A percentile compares a stretch with the other conserved stretches of the same genome.
Conservation (phyloP, 2,329 filamentous ascomycete genomes). For the Arthrobotrys musiformis region DNA sequence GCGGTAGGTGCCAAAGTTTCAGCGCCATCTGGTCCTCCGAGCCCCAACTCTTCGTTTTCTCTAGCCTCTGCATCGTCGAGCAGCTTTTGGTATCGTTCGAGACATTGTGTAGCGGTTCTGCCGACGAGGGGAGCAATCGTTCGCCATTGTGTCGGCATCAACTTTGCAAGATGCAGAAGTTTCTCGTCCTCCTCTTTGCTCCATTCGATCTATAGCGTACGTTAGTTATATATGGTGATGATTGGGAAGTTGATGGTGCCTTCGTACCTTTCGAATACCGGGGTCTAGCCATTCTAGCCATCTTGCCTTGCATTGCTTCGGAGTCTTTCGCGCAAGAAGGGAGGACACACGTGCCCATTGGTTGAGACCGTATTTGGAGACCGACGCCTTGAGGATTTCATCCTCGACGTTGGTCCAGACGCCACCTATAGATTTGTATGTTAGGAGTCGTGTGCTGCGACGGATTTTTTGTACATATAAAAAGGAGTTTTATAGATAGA, state of each 20-base stretch:
- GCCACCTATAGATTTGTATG: constrained; percentile 66
- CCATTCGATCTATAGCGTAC: constrained; percentile 79
- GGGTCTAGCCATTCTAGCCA: constrained; percentile 99
- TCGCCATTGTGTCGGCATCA: constrained; percentile 99
- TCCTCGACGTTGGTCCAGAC: constrained; percentile 85
- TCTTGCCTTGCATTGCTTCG: constrained; percentile 98
- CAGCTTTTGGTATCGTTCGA: constrained; percentile 95
- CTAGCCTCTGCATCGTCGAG: constrained; percentile 93
- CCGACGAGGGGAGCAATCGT: constrained; percentile 97
- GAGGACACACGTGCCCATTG: constrained; percentile 99
- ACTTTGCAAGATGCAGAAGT: constrained; percentile 91
- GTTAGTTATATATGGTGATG: background rate
- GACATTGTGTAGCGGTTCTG: constrained; percentile 93
- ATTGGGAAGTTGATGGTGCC: background rate
- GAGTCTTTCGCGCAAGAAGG: constrained; percentile 93
- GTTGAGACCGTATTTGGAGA: constrained; percentile 93
- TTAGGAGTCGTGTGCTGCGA: constrained; percentile 2
- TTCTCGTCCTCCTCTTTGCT: constrained; percentile 99
- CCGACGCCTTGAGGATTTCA: constrained; percentile 95
- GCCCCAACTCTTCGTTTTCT: constrained; percentile 81
- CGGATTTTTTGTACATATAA: background rate
- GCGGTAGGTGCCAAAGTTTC: constrained; percentile 89
- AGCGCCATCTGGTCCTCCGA: constrained; percentile 85
- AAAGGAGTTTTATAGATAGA: background rate
- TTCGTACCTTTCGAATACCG: constrained; percentile 80